Conservation (phyloP, 352 stramenopile genomes). For the Phytopythium chamaehyphon region DNA sequence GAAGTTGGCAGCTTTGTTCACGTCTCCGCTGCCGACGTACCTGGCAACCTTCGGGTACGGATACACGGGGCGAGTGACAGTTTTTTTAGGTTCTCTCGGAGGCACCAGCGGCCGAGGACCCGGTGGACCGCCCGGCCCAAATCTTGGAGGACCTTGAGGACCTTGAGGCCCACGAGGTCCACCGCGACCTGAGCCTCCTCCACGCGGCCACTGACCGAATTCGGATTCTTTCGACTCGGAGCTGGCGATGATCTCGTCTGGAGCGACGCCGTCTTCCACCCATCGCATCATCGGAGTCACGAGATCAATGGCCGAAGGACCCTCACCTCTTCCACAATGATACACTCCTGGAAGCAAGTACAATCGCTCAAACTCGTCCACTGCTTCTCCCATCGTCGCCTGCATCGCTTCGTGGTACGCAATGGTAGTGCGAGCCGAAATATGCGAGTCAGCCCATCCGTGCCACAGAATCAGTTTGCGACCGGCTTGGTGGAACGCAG, state of each 20-base stretch:
- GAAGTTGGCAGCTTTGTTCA: constrained; percentile 19
- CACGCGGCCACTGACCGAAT: constrained; percentile 25
- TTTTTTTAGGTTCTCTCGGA: not conserved
- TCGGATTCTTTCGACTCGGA: constrained; percentile 12
- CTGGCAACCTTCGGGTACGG: constrained; percentile 24
- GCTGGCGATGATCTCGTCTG: constrained; percentile 20
- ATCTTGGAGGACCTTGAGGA: too few relatives aligned
- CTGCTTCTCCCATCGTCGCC: constrained; percentile 19
- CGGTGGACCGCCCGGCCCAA: too few relatives aligned
- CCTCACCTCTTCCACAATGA: constrained; percentile 27
- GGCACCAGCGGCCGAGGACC: too few relatives aligned
- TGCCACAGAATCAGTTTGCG: constrained; percentile 40
- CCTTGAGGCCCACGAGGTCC: too few relatives aligned
- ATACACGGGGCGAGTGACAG: constrained; percentile 20
- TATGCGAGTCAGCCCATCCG: constrained; percentile 31
- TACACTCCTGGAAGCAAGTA: constrained; percentile 33
- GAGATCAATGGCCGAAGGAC: constrained; percentile 26
- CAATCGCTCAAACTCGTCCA: constrained; percentile 24
- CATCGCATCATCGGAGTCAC: constrained; percentile 30
- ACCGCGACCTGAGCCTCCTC: constrained; percentile 6
- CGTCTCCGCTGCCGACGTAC: constrained; percentile 16
- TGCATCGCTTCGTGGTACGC: constrained; percentile 30
- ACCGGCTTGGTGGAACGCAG: constrained; percentile 23
- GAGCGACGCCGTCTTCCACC: constrained; percentile 21
- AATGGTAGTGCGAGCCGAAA: constrained; percentile 31